Base-by-base conservation (phyloP, 768 basidiomycete genomes). In the Filobasidium floriforme region DNA sequence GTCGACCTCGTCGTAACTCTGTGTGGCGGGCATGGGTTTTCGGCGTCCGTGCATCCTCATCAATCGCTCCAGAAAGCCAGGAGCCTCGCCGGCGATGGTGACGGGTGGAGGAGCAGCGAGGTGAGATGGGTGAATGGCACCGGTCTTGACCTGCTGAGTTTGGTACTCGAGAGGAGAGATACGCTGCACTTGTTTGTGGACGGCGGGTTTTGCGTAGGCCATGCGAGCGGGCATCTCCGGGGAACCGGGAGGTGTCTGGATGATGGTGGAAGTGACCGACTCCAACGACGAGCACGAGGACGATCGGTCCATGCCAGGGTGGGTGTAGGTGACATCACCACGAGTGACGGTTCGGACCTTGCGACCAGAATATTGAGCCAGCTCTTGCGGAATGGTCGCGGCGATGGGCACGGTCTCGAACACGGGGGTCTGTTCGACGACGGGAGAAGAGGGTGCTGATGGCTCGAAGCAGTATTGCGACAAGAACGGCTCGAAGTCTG, bases 401-500 rank as follows among this genome's bases (percentile, higher is more conserved):
- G 73, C 71, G 32, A 68, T 68, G 19, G 74, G 24, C 28, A 18
- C 59, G 37, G 28, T 24, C 15, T 57, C 54, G 22, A 57, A 15
- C 46, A 51, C 24, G 46, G 46, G 26, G 24, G 54, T 2, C 22
- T 24, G 54, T 12, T 55, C 72, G 12, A 70, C 64, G 65, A 73
- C 71, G 15, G 77, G 74, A 6, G 75, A 75, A 15, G 72, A 69
- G 11, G 70, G 68, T 28, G 67, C 60, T 43, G 64, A 68, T 12
- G 69, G 52, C 41, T 68, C 67, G 66, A 74, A 76, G 37, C 63
- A 43, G 72, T 73, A 74, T 46, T 69, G 72, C 10, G 61, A 68
- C 44, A 76, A 66, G 76, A 77, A 78, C 29, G 76, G 76, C 52
- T 77, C 67, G 64, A 78, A 76, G 72, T 78, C 70, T 68, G 59